These are phyloP conservation scores for Nepenthes alata DNA, from an alignment of 179 eudicot genomes.

Conservation along the genomic window DNA sequence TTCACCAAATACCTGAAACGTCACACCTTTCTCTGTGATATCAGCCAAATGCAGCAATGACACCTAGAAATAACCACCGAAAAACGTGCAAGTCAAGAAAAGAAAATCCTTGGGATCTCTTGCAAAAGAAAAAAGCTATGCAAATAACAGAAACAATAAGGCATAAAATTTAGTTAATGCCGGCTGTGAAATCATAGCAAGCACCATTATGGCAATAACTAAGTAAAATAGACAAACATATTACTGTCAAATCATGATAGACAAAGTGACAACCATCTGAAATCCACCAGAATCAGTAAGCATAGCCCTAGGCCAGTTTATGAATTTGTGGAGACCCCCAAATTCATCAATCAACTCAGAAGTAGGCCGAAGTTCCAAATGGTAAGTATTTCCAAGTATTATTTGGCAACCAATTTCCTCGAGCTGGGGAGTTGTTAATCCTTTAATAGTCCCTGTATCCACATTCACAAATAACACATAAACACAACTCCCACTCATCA, in stretches of 20 bases:
- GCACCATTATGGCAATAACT: not conserved
- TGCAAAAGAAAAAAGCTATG: not conserved
- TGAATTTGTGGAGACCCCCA: slow-evolving; percentile 84
- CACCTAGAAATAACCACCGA: slow-evolving; percentile 31
- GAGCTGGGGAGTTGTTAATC: slow-evolving; percentile 68
- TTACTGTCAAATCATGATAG: not conserved
- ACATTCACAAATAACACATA: slow-evolving; percentile 4
- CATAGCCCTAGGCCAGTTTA: slow-evolving; percentile 89
- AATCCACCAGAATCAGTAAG: slow-evolving; percentile 96
- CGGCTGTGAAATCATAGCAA: not conserved
- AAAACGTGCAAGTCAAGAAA: not conserved
- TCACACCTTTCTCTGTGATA: slow-evolving; percentile 80
- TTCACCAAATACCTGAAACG: slow-evolving; percentile 57
- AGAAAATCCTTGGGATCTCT: not conserved
- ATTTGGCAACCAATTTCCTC: slow-evolving; percentile 94
- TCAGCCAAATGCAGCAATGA: slow-evolving; percentile 86
- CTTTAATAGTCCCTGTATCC: slow-evolving; percentile 68
- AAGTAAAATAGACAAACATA: slow-evolving; percentile 4
- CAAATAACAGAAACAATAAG: not conserved
- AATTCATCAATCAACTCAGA: slow-evolving; percentile 76
- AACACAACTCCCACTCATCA: too few relatives aligned
- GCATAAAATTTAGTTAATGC: not conserved
- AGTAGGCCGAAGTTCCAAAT: slow-evolving; percentile 82
- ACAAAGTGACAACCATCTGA: slow-evolving; percentile 62
- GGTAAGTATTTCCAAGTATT: slow-evolving; percentile 85